phyloP scores from a whole-genome alignment of 345 rosid species.

The Ceriops decandra region DNA sequence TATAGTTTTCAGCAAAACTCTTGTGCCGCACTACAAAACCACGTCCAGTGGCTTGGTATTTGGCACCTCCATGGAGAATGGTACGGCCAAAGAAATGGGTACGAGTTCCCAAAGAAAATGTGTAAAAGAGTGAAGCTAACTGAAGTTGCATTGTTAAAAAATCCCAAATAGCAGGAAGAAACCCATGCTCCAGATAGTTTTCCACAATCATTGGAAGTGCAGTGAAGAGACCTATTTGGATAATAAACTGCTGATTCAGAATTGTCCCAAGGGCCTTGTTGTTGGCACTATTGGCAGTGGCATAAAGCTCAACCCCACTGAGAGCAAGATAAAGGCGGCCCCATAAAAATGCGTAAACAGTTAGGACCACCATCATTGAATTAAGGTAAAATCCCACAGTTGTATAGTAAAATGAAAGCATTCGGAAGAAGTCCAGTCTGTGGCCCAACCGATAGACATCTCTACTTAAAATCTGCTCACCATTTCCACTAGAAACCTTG shows the following conservation, averaged over 20 bases:
- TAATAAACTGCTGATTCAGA: conserved; percentile 31
- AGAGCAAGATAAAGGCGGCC: conserved; percentile 84
- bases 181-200: conserved; percentile 82
- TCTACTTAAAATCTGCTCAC: conserved; percentile 88
- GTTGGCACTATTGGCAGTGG: conserved; percentile 31
- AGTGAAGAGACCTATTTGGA: conserved; percentile 75
- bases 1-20: conserved; percentile 72
- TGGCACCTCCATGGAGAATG: conserved; percentile 92
- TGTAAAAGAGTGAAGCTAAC: conserved; percentile 71
- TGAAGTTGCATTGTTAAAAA: conserved; percentile 81
- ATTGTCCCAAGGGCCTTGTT: conserved; percentile 25
- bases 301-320: conserved; percentile 63
- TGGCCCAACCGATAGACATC: conserved; percentile 88
- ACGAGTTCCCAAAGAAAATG: conserved; percentile 85
- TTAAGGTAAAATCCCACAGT: conserved; percentile 74
- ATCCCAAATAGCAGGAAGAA: conserved; percentile 78
- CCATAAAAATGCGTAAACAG: conserved; percentile 74
- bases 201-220: conserved; percentile 87
- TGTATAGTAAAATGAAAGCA: conserved; percentile 74
- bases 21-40: conserved; percentile 89
- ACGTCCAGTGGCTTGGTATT: conserved; percentile 89
- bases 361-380: conserved; percentile 66
- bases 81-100: conserved; percentile 86
- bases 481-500: conserved; percentile 89
- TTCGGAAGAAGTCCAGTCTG: conserved; percentile 80